Percentiles rank a stretch among this genome's conserved stretches.
Conservation (phyloP, 805 yeast species). For the Myxozyma vanderwaltii region DNA sequence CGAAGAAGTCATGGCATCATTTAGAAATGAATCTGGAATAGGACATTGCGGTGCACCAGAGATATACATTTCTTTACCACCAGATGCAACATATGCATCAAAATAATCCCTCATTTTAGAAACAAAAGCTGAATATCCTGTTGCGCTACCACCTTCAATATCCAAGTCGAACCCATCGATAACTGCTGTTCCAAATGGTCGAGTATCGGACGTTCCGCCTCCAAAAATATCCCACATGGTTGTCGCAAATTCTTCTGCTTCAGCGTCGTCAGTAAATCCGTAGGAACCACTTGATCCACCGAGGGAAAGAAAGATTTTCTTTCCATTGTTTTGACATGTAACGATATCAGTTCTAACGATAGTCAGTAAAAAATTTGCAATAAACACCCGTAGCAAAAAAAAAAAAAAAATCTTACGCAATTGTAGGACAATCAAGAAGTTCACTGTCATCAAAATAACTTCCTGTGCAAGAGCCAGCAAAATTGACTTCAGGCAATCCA, state of each 20-base stretch:
- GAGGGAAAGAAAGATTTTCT: conserved; percentile 69
- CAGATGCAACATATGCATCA: conserved; percentile 36
- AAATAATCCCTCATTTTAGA: conserved; percentile 42
- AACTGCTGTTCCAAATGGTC: conserved; percentile 56
- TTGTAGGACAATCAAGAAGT: conserved; percentile 49
- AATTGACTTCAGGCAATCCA: conserved; percentile 50
- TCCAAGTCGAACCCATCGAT: conserved; percentile 74
- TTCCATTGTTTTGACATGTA: conserved; percentile 72
- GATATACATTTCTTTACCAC: conserved; percentile 51
- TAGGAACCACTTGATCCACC: conserved; percentile 56
- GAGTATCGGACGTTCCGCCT: conserved; percentile 41
- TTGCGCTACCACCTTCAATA: conserved; percentile 51
- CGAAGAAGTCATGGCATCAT: conserved; percentile 48
- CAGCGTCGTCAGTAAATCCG: conserved; percentile 51
- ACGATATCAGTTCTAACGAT: conserved; percentile 53
- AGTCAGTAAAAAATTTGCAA: not conserved
- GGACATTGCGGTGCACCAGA: conserved; percentile 74
- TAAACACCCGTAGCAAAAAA: no score
- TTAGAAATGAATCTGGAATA: conserved; percentile 56
- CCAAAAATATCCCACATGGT: conserved; percentile 54
- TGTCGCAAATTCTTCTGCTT: conserved; percentile 52
- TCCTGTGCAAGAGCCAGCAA: conserved; percentile 55
- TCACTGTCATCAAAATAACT: conserved; percentile 42
- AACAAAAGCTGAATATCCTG: conserved; percentile 58
- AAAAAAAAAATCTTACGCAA: conserved; percentile 40